phyloP scores from a whole-genome alignment of 257 asterid species.

The Solanum chaucha region DNA sequence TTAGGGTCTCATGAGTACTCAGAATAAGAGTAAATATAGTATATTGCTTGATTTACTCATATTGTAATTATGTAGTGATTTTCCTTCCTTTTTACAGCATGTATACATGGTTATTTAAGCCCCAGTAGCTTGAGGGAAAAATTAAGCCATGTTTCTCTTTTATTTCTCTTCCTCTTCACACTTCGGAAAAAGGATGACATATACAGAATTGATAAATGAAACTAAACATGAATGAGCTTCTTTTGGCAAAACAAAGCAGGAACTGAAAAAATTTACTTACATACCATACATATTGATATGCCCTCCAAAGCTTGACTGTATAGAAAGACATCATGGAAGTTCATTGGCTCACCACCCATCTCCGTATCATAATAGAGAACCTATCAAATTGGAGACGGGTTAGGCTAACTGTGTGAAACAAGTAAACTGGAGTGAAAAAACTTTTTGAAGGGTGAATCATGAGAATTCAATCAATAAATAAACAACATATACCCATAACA shows the following conservation, averaged over 20 bases:
- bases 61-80: not conserved
- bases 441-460: not conserved
- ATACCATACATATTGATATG: slow-evolving; percentile 81
- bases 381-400: slow-evolving; percentile 30
- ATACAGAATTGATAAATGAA: not conserved
- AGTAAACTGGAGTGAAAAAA: not conserved
- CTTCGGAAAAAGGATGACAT: not conserved
- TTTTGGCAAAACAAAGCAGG: not conserved
- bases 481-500: not conserved
- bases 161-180: not conserved
- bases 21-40: not conserved
- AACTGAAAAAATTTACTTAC: slow-evolving; percentile 2
- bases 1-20: not conserved
- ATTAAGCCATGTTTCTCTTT: not conserved
- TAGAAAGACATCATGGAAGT: slow-evolving; percentile 76
- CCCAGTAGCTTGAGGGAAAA: not conserved
- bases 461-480: not conserved
- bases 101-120: not conserved
- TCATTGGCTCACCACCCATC: slow-evolving; percentile 73
- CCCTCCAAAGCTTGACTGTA: slow-evolving; percentile 99
- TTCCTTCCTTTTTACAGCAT: not conserved
- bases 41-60: not conserved
- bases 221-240: not conserved
- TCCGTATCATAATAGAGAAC: slow-evolving; percentile 76
- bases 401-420: not conserved